Percentiles rank a stretch among this genome's conserved stretches.
Evolutionary conservation across 139 green algal species (phyloP).

Genomic region (Chlorella vulgaris): DNA sequence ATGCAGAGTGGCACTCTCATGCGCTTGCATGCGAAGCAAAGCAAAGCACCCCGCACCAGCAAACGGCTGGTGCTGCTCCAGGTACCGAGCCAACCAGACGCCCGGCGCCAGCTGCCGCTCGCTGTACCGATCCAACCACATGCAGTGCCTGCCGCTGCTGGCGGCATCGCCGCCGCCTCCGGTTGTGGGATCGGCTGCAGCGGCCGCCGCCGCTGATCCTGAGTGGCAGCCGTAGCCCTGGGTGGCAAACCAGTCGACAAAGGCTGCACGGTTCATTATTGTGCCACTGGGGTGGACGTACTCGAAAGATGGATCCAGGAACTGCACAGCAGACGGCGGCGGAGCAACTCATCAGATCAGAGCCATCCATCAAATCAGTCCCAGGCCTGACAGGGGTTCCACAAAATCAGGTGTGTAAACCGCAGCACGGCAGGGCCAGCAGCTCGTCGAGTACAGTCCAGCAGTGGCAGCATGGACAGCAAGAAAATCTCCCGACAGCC

Average conservation of each 20-base stretch:
- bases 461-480: neutral
- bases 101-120: slow-evolving; percentile 27
- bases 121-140: slow-evolving; percentile 25
- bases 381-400: no score
- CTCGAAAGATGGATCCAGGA: slow-evolving; percentile 1
- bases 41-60: neutral
- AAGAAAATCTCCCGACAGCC: no score
- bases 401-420: no score
- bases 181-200: neutral
- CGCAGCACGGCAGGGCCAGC: no score
- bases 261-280: neutral
- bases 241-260: neutral
- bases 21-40: neutral
- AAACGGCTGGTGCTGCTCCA: slow-evolving; percentile 40
- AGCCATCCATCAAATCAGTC: no score
- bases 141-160: neutral
- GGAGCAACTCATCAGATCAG: no score
- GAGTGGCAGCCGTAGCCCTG: slow-evolving; percentile 4
- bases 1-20: no score
- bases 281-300: slow-evolving; percentile 13
- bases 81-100: slow-evolving; percentile 32
- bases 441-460: no score
- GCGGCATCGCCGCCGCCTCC: neutral
- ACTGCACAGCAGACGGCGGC: neutral
- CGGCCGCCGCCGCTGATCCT: neutral